phyloP scores from a whole-genome alignment of 2,329 filamentous ascomycete genomes.

The Paraconiothyrium sp. region DNA sequence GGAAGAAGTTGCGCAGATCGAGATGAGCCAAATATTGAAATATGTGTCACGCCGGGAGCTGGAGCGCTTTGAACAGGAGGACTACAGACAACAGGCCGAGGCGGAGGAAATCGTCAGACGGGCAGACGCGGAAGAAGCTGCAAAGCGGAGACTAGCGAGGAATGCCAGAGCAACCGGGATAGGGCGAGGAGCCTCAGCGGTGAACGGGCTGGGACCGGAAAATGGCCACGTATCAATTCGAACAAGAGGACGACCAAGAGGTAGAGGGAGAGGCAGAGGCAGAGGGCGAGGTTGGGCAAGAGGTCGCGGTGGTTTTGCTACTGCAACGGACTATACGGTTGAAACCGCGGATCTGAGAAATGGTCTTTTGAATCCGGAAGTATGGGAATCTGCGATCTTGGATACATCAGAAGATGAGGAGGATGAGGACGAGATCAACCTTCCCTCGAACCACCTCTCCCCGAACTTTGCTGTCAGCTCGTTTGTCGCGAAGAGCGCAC shows the following conservation, averaged over 20 bases:
- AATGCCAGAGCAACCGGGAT: slow-evolving; percentile 30
- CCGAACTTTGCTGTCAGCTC: slow-evolving; percentile 38
- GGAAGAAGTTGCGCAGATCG: slow-evolving; percentile 33
- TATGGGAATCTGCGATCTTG: not conserved
- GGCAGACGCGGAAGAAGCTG: slow-evolving; percentile 33
- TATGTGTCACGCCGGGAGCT: slow-evolving; percentile 43
- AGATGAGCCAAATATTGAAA: slow-evolving; percentile 39
- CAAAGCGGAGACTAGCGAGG: slow-evolving; percentile 30
- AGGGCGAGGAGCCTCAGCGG: slow-evolving; percentile 24
- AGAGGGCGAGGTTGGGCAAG: slow-evolving; percentile 29
- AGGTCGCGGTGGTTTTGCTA: slow-evolving; percentile 13
- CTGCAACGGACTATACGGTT: slow-evolving; percentile 10
- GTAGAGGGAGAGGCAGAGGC: slow-evolving; percentile 28
- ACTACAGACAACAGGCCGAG: slow-evolving; percentile 40
- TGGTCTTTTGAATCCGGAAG: slow-evolving; percentile 25
- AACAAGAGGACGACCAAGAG: slow-evolving; percentile 18
- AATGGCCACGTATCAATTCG: slow-evolving; percentile 17
- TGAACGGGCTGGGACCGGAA: slow-evolving; percentile 20
- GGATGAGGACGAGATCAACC: slow-evolving; percentile 15
- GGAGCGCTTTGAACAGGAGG: slow-evolving; percentile 45
- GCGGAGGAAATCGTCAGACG: slow-evolving; percentile 32
- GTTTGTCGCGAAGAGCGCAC: slow-evolving; percentile 44
- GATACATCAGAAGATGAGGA: slow-evolving; percentile 24
- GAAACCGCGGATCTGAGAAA: slow-evolving; percentile 18
- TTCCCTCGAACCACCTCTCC: slow-evolving; percentile 21